Evolutionary conservation across 495 filamentous ascomycete genomes (phyloP), one percentile per base, ranked within the genome.

Genomic region (Parmelia sp.): DNA sequence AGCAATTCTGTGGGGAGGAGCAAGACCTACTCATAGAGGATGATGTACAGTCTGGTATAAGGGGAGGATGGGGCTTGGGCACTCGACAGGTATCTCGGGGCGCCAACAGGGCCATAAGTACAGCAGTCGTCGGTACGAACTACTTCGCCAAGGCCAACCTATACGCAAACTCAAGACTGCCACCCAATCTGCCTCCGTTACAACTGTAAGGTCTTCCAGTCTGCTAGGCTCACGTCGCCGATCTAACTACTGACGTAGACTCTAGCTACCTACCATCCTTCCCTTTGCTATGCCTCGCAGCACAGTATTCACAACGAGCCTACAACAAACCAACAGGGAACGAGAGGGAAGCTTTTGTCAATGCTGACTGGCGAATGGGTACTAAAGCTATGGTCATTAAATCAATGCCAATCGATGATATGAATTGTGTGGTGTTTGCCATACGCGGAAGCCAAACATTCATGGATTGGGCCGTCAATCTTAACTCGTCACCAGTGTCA

Each of bases 361-460:
- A 84, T 19, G 83, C 86, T 1, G 84, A 92, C 69, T 90, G 84
- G 84, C 80, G 77, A 31, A 78, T 80, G 1, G 89, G 89, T 21
- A 88, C 89, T 27, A 94, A 94, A 71, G 88, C 90, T 27, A 91
- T 91, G 88, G 83, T 90, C 33, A 85, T 94, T 72, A 91, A 91
- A 65, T 86, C 86, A 0, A 75, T 91, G 15, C 83, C 88, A 7
- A 82, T 90, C 68, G 88, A 92, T 69, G 80, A 90, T 68, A 83
- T 86, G 77, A 85, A 90, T 70, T 86, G 85, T 19, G 84, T 93
- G 49, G 85, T 92, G 29, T 88, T 93, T 68, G 89, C 90, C 40
- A 89, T 94, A 59, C 84, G 90, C 9, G 90, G 90, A 2, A 90
- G 83, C 0, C 84, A 90, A 39, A 89, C 83, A 2, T 89, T 91